Conservation (phyloP, 768 basidiomycete genomes). For the Flagelloscypha sp. region DNA sequence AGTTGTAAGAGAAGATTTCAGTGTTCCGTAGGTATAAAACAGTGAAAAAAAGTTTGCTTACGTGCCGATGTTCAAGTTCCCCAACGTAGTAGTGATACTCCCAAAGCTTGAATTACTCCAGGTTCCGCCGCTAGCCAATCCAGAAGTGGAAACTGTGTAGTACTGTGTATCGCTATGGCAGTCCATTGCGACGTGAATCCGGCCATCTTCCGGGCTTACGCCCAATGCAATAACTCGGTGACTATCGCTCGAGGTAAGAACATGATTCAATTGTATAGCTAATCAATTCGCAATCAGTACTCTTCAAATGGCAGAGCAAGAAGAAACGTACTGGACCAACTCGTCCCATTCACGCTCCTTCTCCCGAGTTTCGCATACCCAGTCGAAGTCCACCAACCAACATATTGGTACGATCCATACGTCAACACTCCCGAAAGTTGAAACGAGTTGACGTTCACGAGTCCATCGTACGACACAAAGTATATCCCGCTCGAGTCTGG, state of each 20-base stretch:
- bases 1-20: slow-evolving; percentile 11
- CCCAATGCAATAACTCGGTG: slow-evolving; percentile 39
- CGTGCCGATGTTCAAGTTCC: slow-evolving; percentile 34
- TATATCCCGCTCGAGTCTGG: slow-evolving; percentile 34
- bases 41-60: slow-evolving; percentile 16
- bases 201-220: slow-evolving; percentile 36
- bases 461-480: slow-evolving; percentile 38
- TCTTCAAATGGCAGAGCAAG: too few relatives aligned
- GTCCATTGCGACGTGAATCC: slow-evolving; percentile 39
- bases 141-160: slow-evolving; percentile 35
- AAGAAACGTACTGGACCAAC: too few relatives aligned
- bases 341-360: too few relatives aligned
- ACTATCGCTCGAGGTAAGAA: slow-evolving; percentile 31
- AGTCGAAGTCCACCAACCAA: slow-evolving; percentile 38
- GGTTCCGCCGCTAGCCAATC: slow-evolving; percentile 30
- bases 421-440: slow-evolving; percentile 35
- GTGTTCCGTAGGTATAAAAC: not conserved
- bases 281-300: slow-evolving; percentile 35
- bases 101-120: slow-evolving; percentile 37
- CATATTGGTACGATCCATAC: slow-evolving; percentile 31
- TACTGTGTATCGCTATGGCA: slow-evolving; percentile 35
- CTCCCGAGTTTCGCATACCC: slow-evolving; percentile 31
- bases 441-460: slow-evolving; percentile 41
- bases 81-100: slow-evolving; percentile 31
- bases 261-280: slow-evolving; percentile 34